Evolutionary conservation across 345 rosid species (phyloP).

Genomic region (Citrus medica): DNA sequence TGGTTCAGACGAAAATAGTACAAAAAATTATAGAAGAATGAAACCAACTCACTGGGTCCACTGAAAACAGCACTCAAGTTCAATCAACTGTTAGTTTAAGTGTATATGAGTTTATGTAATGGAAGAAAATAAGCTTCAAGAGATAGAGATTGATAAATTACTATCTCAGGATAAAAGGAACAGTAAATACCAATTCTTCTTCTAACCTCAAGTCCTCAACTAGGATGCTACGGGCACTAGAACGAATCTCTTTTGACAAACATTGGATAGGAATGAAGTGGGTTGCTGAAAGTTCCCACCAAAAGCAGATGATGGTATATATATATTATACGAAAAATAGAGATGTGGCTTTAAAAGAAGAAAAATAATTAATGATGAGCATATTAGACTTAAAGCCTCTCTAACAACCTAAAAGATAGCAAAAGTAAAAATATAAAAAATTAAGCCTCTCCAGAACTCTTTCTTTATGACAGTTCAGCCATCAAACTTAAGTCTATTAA

Average conservation of each 20-base stretch:
- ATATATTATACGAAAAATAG: conserved; percentile 2
- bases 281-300: conserved; percentile 40
- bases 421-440: background rate
- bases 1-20: conserved; percentile 3
- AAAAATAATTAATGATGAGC: background rate
- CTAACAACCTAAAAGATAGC: conserved; percentile 26
- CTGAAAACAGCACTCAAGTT: conserved; percentile 8
- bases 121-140: conserved; percentile 11
- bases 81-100: conserved; percentile 3
- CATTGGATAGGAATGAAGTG: conserved; percentile 42
- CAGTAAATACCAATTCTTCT: conserved; percentile 15
- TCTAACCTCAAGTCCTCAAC: conserved; percentile 10
- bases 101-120: conserved; percentile 1
- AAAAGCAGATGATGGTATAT: conserved; percentile 26
- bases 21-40: background rate
- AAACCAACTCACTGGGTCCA: conserved; percentile 9
- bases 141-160: background rate
- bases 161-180: conserved; percentile 6
- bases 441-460: conserved; percentile 5
- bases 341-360: background rate
- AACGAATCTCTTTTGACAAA: conserved; percentile 36
- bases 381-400: conserved; percentile 21
- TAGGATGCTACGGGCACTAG: conserved; percentile 8
- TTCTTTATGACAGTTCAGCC: conserved; percentile 17
- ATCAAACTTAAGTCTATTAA: conserved; percentile 19